phyloP scores from a whole-genome alignment of 371 early-diverging fungal genomes.

The Mycotypha africana region DNA sequence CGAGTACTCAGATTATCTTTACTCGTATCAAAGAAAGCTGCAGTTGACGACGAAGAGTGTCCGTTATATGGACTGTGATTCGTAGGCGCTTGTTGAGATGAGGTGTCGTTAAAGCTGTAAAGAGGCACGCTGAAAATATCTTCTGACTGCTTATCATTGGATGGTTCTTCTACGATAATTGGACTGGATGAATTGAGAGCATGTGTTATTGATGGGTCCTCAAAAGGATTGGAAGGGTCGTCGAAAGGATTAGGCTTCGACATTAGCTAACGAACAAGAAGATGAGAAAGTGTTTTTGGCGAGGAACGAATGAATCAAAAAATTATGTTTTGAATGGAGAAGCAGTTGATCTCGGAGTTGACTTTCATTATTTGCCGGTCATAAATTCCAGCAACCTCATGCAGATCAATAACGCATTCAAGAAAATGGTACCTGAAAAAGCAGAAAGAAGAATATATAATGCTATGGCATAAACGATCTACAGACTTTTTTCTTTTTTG shows the following conservation, averaged over 20 bases:
- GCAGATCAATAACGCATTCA: too few species aligned
- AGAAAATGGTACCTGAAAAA: too few species aligned
- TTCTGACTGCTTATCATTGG: conserved; percentile 17
- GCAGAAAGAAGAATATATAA: too few species aligned
- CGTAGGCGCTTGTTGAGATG: conserved; percentile 33
- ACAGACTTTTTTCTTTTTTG: not conserved
- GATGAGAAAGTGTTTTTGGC: not conserved
- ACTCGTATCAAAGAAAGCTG: not conserved
- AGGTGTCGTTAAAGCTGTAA: conserved; percentile 28
- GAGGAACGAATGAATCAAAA: too few species aligned
- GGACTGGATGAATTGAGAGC: conserved; percentile 38
- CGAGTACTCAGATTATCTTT: conserved; percentile 4
- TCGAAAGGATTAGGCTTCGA: conserved; percentile 53
- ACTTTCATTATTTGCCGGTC: too few species aligned
- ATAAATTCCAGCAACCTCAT: too few species aligned
- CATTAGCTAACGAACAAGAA: not conserved
- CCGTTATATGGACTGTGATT: conserved; percentile 34
- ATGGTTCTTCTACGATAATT: conserved; percentile 1
- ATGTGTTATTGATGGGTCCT: conserved; percentile 52
- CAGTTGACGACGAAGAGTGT: conserved; percentile 1
- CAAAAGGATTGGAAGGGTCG: conserved; percentile 57
- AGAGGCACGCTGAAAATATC: conserved; percentile 9
- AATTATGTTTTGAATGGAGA: too few species aligned
- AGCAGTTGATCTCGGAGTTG: too few species aligned
- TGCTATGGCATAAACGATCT: too few species aligned